Evolutionary conservation across 768 basidiomycete genomes (phyloP).

Genomic region (Solioccasus polychromus): DNA sequence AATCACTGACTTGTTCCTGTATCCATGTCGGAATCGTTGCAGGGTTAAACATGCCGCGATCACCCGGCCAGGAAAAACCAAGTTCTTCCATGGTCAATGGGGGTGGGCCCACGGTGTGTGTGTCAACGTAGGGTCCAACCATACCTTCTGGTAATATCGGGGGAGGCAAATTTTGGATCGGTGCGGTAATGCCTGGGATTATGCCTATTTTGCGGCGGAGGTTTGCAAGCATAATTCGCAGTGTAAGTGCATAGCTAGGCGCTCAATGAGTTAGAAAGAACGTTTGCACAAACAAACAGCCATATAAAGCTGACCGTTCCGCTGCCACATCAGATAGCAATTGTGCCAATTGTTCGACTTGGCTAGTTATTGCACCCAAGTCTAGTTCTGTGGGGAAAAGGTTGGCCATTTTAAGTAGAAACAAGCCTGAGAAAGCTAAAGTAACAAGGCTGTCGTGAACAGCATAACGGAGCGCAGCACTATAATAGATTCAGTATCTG

Average conservation of each 20-base stretch:
- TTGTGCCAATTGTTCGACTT: conserved; percentile 90
- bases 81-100: conserved; percentile 86
- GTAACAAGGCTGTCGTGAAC: conserved; percentile 93
- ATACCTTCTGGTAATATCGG: conserved; percentile 57
- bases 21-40: conserved; percentile 87
- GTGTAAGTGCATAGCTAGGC: conserved; percentile 79
- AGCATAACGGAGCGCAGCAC: conserved; percentile 87
- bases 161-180: conserved; percentile 50
- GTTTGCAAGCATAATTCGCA: conserved; percentile 92
- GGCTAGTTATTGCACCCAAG: conserved; percentile 66
- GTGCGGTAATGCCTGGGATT: conserved; percentile 44
- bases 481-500: conserved; percentile 26
- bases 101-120: conserved; percentile 46
- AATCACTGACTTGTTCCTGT: conserved; percentile 73
- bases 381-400: conserved; percentile 87
- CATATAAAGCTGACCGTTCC: conserved; percentile 56
- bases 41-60: conserved; percentile 68
- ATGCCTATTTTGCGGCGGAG: conserved; percentile 85
- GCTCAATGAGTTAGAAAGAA: conserved; percentile 11
- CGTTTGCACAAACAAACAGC: background rate
- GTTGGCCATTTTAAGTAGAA: conserved; percentile 91
- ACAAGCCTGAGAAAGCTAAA: conserved; percentile 87
- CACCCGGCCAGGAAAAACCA: conserved; percentile 70
- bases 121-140: conserved; percentile 52
- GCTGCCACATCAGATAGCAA: conserved; percentile 91